phyloP scores from a whole-genome alignment of 2,329 filamentous ascomycete species.

The Diaporthe batatas region DNA sequence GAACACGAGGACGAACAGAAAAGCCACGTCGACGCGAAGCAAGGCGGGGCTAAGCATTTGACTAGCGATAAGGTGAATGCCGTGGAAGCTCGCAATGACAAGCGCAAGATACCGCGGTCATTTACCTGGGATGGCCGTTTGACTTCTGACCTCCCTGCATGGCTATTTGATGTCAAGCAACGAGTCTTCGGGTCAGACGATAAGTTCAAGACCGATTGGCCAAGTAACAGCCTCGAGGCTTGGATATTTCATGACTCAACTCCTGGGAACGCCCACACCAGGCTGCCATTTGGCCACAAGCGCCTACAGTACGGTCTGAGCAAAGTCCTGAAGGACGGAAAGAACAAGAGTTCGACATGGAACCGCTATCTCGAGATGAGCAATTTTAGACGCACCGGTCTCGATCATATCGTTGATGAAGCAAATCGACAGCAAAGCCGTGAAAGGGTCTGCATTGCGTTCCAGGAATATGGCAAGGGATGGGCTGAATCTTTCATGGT shows the following conservation, averaged over 20 bases:
- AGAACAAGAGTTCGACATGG: constrained; percentile 16
- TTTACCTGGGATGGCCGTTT: neutral
- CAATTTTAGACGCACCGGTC: neutral
- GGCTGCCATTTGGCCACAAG: constrained; percentile 36
- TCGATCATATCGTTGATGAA: constrained; percentile 20
- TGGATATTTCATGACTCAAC: neutral
- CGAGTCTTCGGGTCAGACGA: constrained; percentile 31
- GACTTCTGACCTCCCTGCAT: neutral
- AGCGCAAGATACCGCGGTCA: neutral
- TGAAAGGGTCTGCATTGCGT: constrained; percentile 32
- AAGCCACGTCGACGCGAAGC: neutral
- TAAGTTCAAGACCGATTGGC: constrained; percentile 33
- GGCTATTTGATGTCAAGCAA: constrained; percentile 31
- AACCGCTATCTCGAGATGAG: constrained; percentile 14
- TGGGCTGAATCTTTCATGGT: neutral
- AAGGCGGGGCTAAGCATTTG: neutral
- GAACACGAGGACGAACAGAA: neutral
- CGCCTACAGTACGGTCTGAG: constrained; percentile 35
- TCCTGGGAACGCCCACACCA: neutral
- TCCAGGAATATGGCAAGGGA: neutral
- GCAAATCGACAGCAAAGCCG: constrained; percentile 34
- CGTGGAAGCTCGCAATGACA: neutral
- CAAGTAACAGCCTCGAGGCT: constrained; percentile 11
- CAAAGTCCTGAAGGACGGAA: constrained; percentile 7
- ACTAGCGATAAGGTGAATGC: too few species aligned